Evolutionary conservation across 2,329 filamentous ascomycete genomes (phyloP).

Genomic region (Trichoderma oligosporum): DNA sequence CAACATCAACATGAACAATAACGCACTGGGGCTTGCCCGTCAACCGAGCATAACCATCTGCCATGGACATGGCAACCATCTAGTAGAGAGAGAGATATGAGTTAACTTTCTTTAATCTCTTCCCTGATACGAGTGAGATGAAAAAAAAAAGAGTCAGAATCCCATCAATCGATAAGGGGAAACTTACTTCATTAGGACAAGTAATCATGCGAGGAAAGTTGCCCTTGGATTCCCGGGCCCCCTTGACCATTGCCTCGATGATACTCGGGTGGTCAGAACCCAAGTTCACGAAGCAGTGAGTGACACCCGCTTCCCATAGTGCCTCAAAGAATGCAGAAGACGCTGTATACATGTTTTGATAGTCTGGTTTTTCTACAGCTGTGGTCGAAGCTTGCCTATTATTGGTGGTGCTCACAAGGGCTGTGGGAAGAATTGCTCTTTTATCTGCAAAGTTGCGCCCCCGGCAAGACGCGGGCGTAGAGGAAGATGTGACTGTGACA

Average conservation of each 20-base stretch:
- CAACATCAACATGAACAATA: conserved; percentile 77
- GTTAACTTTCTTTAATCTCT: background rate
- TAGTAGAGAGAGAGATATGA: conserved; percentile 30
- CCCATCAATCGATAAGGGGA: background rate
- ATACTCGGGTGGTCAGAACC: conserved; percentile 73
- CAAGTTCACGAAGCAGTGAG: conserved; percentile 61
- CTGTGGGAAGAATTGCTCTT: conserved; percentile 2
- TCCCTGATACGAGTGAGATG: background rate
- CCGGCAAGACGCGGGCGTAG: background rate
- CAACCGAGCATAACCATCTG: conserved; percentile 72
- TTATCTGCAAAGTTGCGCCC: background rate
- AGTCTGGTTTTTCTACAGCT: conserved; percentile 22
- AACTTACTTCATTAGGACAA: conserved; percentile 69
- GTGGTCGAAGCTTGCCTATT: conserved; percentile 20
- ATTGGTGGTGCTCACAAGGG: conserved; percentile 1
- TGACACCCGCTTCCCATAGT: conserved; percentile 65
- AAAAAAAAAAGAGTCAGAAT: too few species aligned
- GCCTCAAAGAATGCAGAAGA: conserved; percentile 82
- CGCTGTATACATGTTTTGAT: conserved; percentile 59
- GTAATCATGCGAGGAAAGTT: conserved; percentile 72
- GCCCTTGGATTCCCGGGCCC: conserved; percentile 61
- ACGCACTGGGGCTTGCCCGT: conserved; percentile 72
- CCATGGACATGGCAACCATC: conserved; percentile 85
- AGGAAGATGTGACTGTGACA: conserved; percentile 6
- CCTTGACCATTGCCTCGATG: conserved; percentile 76